phyloP scores from a whole-genome alignment of 2,329 filamentous ascomycete genomes.

The Microascus cirrosus region DNA sequence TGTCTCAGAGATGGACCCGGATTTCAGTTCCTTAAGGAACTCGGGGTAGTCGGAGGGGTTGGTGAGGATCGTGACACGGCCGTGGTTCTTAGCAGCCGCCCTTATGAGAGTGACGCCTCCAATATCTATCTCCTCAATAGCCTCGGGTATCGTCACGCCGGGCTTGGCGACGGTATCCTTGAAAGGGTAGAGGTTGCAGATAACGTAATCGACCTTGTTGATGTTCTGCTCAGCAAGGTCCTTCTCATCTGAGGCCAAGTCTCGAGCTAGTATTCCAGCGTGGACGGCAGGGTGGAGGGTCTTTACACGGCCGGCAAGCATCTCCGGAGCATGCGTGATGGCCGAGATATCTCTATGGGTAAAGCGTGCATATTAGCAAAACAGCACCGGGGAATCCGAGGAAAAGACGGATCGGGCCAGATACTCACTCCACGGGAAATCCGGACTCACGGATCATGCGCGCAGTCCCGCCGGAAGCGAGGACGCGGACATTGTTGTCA shows the following conservation, averaged over 20 bases:
- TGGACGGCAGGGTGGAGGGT: conserved; percentile 92
- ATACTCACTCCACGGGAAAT: conserved; percentile 81
- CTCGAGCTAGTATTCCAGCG: conserved; percentile 81
- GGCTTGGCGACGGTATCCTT: conserved; percentile 96
- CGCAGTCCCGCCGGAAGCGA: conserved; percentile 90
- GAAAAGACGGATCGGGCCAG: background rate
- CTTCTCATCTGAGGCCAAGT: conserved; percentile 92
- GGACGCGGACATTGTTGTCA: conserved; percentile 80
- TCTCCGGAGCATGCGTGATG: conserved; percentile 94
- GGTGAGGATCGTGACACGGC: conserved; percentile 88
- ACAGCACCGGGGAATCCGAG: background rate
- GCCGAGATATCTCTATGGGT: conserved; percentile 75
- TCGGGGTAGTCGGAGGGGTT: conserved; percentile 89
- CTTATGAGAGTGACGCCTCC: conserved; percentile 93
- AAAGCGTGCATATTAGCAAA: background rate
- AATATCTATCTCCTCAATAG: conserved; percentile 98
- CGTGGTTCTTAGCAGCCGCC: conserved; percentile 96
- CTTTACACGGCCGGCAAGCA: conserved; percentile 79
- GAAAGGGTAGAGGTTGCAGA: conserved; percentile 99
- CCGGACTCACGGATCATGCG: conserved; percentile 95
- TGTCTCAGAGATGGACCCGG: conserved; percentile 73
- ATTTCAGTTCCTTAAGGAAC: conserved; percentile 82
- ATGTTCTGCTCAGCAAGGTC: conserved; percentile 93
- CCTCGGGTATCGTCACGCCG: conserved; percentile 92
- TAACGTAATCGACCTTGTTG: conserved; percentile 86